phyloP scores from a whole-genome alignment of 352 stramenopile genomes.

The Blastocystis hominis region DNA sequence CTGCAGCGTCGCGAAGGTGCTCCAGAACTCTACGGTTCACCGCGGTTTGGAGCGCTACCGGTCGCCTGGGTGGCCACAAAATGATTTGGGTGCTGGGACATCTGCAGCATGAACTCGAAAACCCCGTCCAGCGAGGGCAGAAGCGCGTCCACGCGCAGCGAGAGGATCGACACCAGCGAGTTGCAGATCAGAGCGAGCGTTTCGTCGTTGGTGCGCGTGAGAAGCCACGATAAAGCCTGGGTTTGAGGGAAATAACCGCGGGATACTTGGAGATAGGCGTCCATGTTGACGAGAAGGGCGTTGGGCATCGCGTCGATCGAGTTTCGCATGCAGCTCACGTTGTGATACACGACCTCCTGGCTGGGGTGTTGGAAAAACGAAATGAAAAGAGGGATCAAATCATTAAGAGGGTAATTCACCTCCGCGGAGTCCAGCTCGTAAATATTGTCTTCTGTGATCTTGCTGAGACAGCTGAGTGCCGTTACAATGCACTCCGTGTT shows the following conservation, averaged over 20 bases:
- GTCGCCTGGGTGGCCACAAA: constrained; percentile 49
- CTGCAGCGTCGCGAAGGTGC: background rate
- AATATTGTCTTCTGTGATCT: constrained; percentile 47
- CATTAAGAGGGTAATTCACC: constrained; percentile 37
- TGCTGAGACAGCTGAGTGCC: constrained; percentile 6
- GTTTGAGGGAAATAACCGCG: background rate
- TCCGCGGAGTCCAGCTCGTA: constrained; percentile 13
- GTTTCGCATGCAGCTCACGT: constrained; percentile 48
- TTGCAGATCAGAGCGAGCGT: constrained; percentile 39
- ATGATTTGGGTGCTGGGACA: background rate
- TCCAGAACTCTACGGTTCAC: constrained; percentile 27
- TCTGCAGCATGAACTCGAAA: constrained; percentile 43
- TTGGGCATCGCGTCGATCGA: constrained; percentile 40
- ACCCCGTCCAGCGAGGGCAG: background rate
- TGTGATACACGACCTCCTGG: constrained; percentile 30
- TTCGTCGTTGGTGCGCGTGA: background rate
- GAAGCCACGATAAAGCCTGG: background rate
- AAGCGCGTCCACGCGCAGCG: background rate
- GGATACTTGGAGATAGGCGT: constrained; percentile 20
- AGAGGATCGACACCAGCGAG: background rate
- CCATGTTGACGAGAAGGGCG: constrained; percentile 36
- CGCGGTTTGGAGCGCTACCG: background rate
- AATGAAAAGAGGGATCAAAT: constrained; percentile 26
- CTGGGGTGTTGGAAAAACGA: constrained; percentile 21
- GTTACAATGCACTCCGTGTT: constrained; percentile 28